A percentile compares a stretch with the other conserved stretches of the same genome.
phyloP scores from a whole-genome alignment of 495 filamentous ascomycete species.

The Lasiosphaeris hirsuta region DNA sequence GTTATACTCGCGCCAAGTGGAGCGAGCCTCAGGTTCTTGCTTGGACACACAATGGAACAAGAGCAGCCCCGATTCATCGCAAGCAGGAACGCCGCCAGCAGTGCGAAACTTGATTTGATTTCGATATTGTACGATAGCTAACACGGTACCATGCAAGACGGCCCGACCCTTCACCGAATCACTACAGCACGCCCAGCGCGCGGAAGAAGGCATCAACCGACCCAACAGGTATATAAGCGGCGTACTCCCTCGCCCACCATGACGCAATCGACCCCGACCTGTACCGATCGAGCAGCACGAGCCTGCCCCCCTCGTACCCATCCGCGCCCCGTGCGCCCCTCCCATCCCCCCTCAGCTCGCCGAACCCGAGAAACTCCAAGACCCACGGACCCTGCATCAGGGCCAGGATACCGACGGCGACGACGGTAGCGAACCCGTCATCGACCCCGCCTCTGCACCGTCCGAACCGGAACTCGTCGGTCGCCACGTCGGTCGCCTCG shows the following conservation, averaged over 20 bases:
- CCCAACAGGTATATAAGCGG: slow-evolving; percentile 16
- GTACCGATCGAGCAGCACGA: background rate
- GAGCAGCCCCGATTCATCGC: no score
- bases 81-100: background rate
- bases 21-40: no score
- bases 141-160: no score
- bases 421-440: slow-evolving; percentile 25
- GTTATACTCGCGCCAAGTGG: no score
- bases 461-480: slow-evolving; percentile 19
- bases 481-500: slow-evolving; percentile 18
- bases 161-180: background rate
- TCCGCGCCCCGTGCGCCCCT: no score
- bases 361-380: slow-evolving; percentile 24
- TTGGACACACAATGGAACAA: background rate
- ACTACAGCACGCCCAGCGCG: slow-evolving; percentile 6
- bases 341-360: slow-evolving; percentile 4
- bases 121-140: no score
- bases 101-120: no score
- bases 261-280: slow-evolving; percentile 14
- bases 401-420: slow-evolving; percentile 18
- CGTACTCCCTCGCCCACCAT: slow-evolving; percentile 22
- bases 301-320: no score
- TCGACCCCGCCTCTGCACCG: slow-evolving; percentile 15
- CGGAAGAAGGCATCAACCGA: slow-evolving; percentile 10
- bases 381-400: slow-evolving; percentile 24